phyloP scores from a whole-genome alignment of 768 basidiomycete genomes.

The Clathrus columnatus region DNA sequence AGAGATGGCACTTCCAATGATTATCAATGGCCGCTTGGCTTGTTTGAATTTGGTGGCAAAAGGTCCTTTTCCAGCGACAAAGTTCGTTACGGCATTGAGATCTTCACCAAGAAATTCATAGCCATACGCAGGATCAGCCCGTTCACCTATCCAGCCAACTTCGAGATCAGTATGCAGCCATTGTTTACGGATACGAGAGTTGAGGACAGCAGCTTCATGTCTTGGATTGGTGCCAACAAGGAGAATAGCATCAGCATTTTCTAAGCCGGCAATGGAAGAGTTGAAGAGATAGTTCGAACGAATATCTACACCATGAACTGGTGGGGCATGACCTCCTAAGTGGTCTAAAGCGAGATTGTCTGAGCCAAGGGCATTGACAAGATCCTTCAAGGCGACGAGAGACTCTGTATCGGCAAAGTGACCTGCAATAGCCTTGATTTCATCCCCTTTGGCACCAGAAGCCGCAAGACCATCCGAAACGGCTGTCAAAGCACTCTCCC shows the following conservation, averaged over 20 bases:
- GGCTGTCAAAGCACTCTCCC: conserved; percentile 81
- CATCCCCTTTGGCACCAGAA: conserved; percentile 80
- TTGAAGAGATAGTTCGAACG: conserved; percentile 98
- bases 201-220: conserved; percentile 94
- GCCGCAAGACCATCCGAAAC: conserved; percentile 69
- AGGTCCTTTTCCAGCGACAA: conserved; percentile 65
- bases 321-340: conserved; percentile 52
- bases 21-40: conserved; percentile 87
- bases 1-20: conserved; percentile 79
- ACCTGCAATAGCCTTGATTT: conserved; percentile 93
- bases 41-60: conserved; percentile 83
- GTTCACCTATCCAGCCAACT: conserved; percentile 83
- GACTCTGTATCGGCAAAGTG: conserved; percentile 91
- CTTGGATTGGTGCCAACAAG: conserved; percentile 95
- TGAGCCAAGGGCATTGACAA: conserved; percentile 87
- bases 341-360: conserved; percentile 87
- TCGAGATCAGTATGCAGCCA: conserved; percentile 86
- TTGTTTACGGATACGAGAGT: conserved; percentile 92
- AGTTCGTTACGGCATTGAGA: conserved; percentile 65
- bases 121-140: conserved; percentile 85
- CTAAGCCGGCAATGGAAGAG: conserved; percentile 81
- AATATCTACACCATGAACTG: conserved; percentile 77
- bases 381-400: conserved; percentile 87
- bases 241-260: conserved; percentile 85
- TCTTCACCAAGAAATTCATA: conserved; percentile 85